Evolutionary conservation across 495 filamentous ascomycete genomes (phyloP).

Genomic region (Rostrohypoxylon terebratum): DNA sequence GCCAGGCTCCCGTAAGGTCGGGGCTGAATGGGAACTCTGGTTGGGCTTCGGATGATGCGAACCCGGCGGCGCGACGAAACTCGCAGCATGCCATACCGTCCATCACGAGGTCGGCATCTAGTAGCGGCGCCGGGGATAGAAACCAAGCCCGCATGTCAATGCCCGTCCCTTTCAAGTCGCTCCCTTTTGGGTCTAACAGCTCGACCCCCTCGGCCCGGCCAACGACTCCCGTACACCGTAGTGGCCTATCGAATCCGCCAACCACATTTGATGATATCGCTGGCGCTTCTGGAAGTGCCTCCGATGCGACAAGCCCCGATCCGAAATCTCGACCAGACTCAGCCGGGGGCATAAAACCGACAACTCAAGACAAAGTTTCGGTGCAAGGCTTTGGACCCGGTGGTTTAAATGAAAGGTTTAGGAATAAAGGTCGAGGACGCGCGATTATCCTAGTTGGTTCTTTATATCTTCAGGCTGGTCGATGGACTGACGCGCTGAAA

Average conservation of each 20-base stretch:
- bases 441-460: constrained; percentile 84
- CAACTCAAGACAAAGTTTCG: constrained; percentile 82
- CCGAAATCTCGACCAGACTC: constrained; percentile 48
- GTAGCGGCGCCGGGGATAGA: constrained; percentile 59
- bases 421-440: constrained; percentile 85
- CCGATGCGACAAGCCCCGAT: constrained; percentile 52
- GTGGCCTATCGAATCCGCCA: constrained; percentile 66
- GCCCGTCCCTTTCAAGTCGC: constrained; percentile 55
- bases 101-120: constrained; percentile 61
- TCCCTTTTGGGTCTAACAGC: constrained; percentile 51
- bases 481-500: constrained; percentile 89
- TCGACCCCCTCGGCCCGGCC: constrained; percentile 64
- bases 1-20: constrained; percentile 51
- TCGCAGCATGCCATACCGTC: constrained; percentile 63
- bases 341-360: constrained; percentile 55
- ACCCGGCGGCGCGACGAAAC: constrained; percentile 60
- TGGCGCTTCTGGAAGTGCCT: constrained; percentile 52
- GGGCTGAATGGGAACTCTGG: constrained; percentile 50
- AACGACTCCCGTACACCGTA: constrained; percentile 64
- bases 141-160: constrained; percentile 80
- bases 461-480: constrained; percentile 86
- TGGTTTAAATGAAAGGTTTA: constrained; percentile 76
- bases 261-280: constrained; percentile 80
- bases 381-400: constrained; percentile 85
- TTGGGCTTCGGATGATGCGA: constrained; percentile 53